These are phyloP conservation scores for Starmerella asiatica DNA, from an alignment of 805 yeast species.

Conservation along the genomic window DNA sequence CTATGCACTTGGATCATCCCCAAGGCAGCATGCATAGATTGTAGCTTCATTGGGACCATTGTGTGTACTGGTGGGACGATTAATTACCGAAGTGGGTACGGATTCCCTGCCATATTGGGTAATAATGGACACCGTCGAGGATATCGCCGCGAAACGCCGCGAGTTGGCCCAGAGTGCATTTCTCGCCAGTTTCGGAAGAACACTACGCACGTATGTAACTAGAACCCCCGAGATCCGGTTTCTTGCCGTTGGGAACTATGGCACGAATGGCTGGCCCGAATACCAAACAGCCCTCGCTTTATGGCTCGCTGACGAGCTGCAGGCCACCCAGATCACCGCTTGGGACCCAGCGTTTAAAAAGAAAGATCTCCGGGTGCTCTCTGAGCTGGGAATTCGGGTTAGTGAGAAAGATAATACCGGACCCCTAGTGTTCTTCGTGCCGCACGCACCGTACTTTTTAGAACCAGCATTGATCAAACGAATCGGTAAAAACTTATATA, in stretches of 20 bases:
- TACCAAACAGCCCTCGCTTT: conserved; percentile 12
- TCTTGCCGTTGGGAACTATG: conserved; percentile 11
- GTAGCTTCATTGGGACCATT: no score
- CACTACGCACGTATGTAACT: neutral
- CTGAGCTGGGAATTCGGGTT: conserved; percentile 8
- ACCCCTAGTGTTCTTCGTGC: conserved; percentile 9
- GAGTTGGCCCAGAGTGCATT: conserved; percentile 6
- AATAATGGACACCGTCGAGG: neutral
- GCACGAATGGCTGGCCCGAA: conserved; percentile 2
- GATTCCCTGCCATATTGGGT: no score
- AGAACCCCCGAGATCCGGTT: conserved; percentile 3
- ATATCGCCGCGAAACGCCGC: neutral
- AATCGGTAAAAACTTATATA: conserved; percentile 5
- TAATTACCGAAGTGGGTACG: no score
- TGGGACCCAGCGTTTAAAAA: conserved; percentile 14
- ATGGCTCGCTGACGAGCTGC: conserved; percentile 2
- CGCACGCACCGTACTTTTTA: conserved; percentile 16
- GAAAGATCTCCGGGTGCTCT: conserved; percentile 5
- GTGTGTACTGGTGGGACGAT: no score
- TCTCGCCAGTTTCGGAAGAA: neutral
- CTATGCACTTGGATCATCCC: no score
- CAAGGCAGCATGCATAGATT: no score
- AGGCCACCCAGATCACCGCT: conserved; percentile 3
- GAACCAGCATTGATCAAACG: conserved; percentile 11
- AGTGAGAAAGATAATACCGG: conserved; percentile 3